Base-by-base conservation (phyloP, 441 rosid species). In the Jatropha multifida region DNA sequence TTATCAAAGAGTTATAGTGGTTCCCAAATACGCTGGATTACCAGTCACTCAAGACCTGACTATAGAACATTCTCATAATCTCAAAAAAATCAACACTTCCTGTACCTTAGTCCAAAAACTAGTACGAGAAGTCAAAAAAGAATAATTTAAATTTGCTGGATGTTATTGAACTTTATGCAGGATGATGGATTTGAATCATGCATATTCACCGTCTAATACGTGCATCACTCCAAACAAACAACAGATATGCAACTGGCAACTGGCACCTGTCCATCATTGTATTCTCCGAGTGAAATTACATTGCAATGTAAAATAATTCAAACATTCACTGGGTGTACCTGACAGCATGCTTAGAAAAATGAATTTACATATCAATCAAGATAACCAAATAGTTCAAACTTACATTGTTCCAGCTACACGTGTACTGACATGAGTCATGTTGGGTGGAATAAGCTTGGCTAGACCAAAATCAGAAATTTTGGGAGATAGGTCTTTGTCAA, bases 331-430 rank as follows among this genome's bases (percentile, higher is more conserved):
- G 54, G 65, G 7, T 18, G 17, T 2, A 56, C 66, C 55, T 11
- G 72, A 52, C 26, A 32, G 23, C 68, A 8, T 42, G 27, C 64
- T 55, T 32, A 32, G 64, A 66, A 55, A 32, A 23, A 13, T 23
- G 20, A 74, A 18, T 9, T 41, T 59, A 64, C 56, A 54, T 71
- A 20, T 64, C 37, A 46, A 18, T 41, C 27, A 51, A 56, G 27
- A 69, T 58, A 68, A 42, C 27, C 23, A 74, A 46, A 72, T 65
- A 32, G 52, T 10, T 61, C 66, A 58, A 77, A 86, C 98, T 89
- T 79, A 95, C 99, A 95, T 81, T 80, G 99, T 95, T 70, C 99
- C 99, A 9, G 99, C 98, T 8, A 95, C 99, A 52, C 97, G 94
- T 37, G 99, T 95, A 79, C 98, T 95, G 78, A 95, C 94, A 78